A percentile compares a stretch with the other conserved stretches of the same genome.
Conservation (phyloP, 129 eudicot genomes). For the Escallonia herrerae region DNA sequence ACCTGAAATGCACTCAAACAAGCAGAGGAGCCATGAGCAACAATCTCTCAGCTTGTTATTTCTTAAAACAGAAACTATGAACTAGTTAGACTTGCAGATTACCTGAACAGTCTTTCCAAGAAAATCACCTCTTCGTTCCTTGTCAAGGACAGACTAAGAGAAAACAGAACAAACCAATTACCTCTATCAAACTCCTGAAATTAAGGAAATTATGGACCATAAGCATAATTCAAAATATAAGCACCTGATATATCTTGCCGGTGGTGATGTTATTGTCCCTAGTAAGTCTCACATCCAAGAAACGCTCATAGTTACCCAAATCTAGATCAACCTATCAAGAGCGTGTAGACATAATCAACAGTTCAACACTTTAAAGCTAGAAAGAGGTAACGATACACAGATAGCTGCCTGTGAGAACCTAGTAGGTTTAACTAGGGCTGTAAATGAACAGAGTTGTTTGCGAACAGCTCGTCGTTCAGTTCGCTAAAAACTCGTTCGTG, state of each 20-base stretch:
- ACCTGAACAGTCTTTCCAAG: slow-evolving; percentile 98
- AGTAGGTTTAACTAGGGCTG: too few species aligned
- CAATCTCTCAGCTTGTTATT: slow-evolving; percentile 1
- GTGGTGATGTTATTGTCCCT: slow-evolving; percentile 95
- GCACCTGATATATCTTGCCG: slow-evolving; percentile 95
- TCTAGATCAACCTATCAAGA: slow-evolving; percentile 80
- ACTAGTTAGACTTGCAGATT: slow-evolving; percentile 10
- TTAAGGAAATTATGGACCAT: background rate
- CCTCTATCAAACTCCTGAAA: slow-evolving; percentile 1
- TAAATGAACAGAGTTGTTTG: too few species aligned
- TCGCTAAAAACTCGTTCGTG: too few species aligned
- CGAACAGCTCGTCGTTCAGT: too few species aligned
- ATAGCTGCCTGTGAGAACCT: background rate
- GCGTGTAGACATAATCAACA: slow-evolving; percentile 8
- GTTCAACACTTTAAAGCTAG: background rate
- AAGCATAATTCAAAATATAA: background rate
- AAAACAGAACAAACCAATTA: slow-evolving; percentile 4
- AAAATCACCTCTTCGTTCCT: slow-evolving; percentile 86
- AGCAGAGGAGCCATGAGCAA: slow-evolving; percentile 19
- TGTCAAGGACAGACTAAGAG: slow-evolving; percentile 76
- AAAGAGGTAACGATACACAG: slow-evolving; percentile 1
- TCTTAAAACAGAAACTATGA: slow-evolving; percentile 1
- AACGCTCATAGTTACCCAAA: slow-evolving; percentile 88
- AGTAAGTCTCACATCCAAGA: slow-evolving; percentile 81
- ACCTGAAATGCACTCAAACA: slow-evolving; percentile 49